Evolutionary conservation across 176 grass and related monocot genomes (phyloP).

Genomic region (Areca catechu): DNA sequence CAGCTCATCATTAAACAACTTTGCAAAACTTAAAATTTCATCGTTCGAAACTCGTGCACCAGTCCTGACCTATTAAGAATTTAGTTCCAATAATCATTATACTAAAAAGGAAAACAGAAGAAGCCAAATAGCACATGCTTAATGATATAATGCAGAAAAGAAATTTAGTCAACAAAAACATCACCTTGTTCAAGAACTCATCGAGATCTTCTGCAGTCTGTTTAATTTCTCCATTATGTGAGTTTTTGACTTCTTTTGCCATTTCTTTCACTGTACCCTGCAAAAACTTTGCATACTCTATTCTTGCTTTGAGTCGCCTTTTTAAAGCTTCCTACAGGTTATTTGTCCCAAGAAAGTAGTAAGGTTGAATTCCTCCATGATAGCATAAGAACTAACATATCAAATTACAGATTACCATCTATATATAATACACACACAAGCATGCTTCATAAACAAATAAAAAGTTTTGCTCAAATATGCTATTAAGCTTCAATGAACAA

Average conservation of each 20-base stretch:
- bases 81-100: conserved; percentile 24
- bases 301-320: conserved; percentile 81
- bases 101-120: not conserved
- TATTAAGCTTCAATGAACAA: too few species aligned
- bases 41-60: conserved; percentile 82
- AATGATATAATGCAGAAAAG: not conserved
- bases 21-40: conserved; percentile 94
- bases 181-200: conserved; percentile 79
- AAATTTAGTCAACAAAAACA: conserved; percentile 17
- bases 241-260: conserved; percentile 80
- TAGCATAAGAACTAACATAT: too few species aligned
- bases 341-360: not conserved
- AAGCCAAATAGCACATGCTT: too few species aligned
- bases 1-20: conserved; percentile 95
- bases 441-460: too few species aligned
- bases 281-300: conserved; percentile 90
- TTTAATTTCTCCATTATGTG: conserved; percentile 64
- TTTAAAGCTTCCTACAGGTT: conserved; percentile 66
- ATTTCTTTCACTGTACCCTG: conserved; percentile 92
- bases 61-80: conserved; percentile 68
- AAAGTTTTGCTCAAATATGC: too few species aligned
- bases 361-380: too few species aligned
- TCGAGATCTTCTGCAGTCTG: conserved; percentile 89
- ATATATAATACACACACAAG: too few species aligned
- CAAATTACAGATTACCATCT: too few species aligned